Conservation (phyloP, 2,329 filamentous ascomycete species). For the Xylaria sp. region DNA sequence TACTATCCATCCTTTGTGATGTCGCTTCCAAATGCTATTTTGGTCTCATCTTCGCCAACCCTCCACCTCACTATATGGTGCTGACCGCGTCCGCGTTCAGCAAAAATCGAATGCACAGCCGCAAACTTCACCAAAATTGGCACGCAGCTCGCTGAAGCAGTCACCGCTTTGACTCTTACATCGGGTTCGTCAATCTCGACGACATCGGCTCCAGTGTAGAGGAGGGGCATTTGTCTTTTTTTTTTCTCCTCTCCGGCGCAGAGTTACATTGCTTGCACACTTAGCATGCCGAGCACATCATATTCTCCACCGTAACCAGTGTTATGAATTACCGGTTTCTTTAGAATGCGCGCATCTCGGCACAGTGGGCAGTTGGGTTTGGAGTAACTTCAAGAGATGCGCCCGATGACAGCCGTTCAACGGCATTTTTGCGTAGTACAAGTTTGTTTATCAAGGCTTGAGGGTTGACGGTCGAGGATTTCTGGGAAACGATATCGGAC, state of each 20-base stretch:
- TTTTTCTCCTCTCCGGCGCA: constrained; percentile 32
- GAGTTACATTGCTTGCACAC: constrained; percentile 39
- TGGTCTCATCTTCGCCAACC: constrained; percentile 18
- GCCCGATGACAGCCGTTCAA: constrained; percentile 29
- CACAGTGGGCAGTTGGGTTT: constrained; percentile 31
- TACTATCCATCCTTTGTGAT: constrained; percentile 4
- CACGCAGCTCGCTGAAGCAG: constrained; percentile 22
- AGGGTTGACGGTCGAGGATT: background rate
- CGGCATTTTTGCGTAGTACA: constrained; percentile 16
- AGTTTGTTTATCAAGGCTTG: background rate
- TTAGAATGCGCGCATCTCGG: constrained; percentile 23
- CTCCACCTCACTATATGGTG: constrained; percentile 24
- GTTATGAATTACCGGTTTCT: constrained; percentile 16
- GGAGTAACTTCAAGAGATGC: constrained; percentile 10
- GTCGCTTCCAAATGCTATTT: constrained; percentile 29
- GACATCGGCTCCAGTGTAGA: constrained; percentile 27
- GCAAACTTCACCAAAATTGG: constrained; percentile 37
- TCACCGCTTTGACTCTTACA: constrained; percentile 29
- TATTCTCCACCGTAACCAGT: constrained; percentile 35
- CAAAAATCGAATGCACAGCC: constrained; percentile 32
- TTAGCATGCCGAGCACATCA: constrained; percentile 32
- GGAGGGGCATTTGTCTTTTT: constrained; percentile 14
- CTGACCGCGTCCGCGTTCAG: constrained; percentile 35
- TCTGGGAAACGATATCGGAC: constrained; percentile 16
- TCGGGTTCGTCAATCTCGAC: constrained; percentile 30